These are phyloP conservation scores for Penicillium diatomitis DNA, from an alignment of 495 filamentous ascomycete species.

Conservation along the genomic window DNA sequence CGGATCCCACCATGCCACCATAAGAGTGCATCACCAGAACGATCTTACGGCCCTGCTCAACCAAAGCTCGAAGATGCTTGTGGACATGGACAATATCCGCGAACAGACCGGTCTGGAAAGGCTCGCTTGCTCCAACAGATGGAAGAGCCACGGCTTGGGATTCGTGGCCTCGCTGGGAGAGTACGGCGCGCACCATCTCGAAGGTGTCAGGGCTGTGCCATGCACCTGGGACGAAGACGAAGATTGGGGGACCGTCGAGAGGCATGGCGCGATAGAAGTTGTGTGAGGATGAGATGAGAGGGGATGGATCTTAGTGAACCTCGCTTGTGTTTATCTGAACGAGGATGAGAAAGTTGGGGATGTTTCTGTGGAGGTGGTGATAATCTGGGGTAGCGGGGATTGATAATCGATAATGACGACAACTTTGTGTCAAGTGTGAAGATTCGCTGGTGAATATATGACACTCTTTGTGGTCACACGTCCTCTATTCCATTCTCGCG, in stretches of 20 bases:
- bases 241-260: background rate
- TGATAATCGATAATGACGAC: no score
- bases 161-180: background rate
- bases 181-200: background rate
- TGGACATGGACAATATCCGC: background rate
- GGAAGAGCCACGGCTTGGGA: background rate
- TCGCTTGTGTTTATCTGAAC: no score
- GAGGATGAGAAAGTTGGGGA: no score
- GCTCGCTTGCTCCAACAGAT: background rate
- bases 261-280: background rate
- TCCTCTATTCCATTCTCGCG: no score
- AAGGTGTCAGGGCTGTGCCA: slow-evolving; percentile 1
- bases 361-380: no score
- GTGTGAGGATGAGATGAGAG: no score
- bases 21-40: slow-evolving; percentile 35
- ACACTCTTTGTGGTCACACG: no score
- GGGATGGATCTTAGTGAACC: no score
- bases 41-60: background rate
- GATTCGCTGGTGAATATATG: no score
- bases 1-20: slow-evolving; percentile 28
- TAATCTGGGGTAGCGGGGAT: no score
- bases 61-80: background rate
- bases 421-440: no score
- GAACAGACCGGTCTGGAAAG: background rate
- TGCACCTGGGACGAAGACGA: slow-evolving; percentile 2